Evolutionary conservation across 306 rosid species (phyloP), one percentile per base, ranked within the genome.

Genomic region (Arachis hypogaea): DNA sequence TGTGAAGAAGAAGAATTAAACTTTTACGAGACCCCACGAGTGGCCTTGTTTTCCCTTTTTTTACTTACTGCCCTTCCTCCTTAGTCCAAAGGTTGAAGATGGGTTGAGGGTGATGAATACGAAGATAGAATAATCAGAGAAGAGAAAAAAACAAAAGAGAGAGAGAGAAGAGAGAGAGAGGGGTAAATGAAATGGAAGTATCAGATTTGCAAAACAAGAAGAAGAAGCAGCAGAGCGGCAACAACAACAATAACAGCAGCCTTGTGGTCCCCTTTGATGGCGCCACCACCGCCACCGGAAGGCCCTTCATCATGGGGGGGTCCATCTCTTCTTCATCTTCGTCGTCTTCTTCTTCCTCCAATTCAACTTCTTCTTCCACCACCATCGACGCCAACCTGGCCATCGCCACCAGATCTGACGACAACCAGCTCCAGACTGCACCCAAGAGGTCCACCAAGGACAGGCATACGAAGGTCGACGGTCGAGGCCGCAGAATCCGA

Each of bases 381-480:
- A 16, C 82, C 51, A 83, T 89, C 11, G 93, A 92, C 33, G 96
- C 98, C 11, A 88, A 96, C 14, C 85, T 92, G 3, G 98, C 96
- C 69, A 88, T 92, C 82, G 89, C 92, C 76, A 86, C 98, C 94
- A 86, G 94, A 90, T 88, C 94, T 85, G 95, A 87, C 1, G 29
- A 82, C 40, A 47, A 11, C 1, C 61, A 0, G 5, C 77, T 3
- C 11, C 77, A 2, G 11, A 11, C 36, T 6, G 73, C 88, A 1
- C 84, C 80, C 2, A 93, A 93, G 69, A 82, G 95, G 73, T 93
- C 98, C 55, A 87, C 97, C 40, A 93, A 90, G 66, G 98, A 93
- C 75, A 83, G 98, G 5, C 98, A 93, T 77, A 93, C 97, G 1
- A 93, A 93, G 40, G 98, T 93, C 0, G 98, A 93, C 9, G 98